Base-by-base conservation (phyloP, 2,329 filamentous ascomycete genomes). In the Fusarium kyushuense region DNA sequence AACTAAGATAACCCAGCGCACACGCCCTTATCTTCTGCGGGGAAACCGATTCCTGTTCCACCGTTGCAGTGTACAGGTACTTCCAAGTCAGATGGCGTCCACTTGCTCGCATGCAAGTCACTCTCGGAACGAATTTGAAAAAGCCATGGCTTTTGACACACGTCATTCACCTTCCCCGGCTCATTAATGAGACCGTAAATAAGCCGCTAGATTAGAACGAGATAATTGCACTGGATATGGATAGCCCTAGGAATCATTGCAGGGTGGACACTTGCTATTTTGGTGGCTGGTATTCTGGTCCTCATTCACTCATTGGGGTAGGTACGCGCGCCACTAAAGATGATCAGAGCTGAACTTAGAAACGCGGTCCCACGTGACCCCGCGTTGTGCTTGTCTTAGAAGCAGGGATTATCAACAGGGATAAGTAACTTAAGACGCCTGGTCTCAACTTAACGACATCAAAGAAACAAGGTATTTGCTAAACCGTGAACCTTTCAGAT, bases 341-440 rank as follows among this genome's bases (percentile, higher is more conserved):
- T 25, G 10, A 38, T 38, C 21, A 14, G 27, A 27, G 5, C 9
- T 27, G 27, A 7, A 49, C 13, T n/a, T 46, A 33, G 40, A 53
- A 25, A 66, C 70, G 57, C 71, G 72, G 17, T 16, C 11, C 21
- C 74, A 76, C 75, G 75, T 76, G 74, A 76, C 51, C 23, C 54
- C 72, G 74, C 63, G 75, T 70, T 51, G 16, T 10, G n/a, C 19
- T 33, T 36, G 29, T 58, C 36, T 49, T 49, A 42, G 48, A 30
- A 29, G 49, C 59, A 45, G 59, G 56, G 69, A 30, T 67, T 52
- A 27, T 45, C 38, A 67, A 60, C 55, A 72, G 65, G 69, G 69
- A 69, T 73, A 56, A 49, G 21, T 38, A 13, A 49, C 32, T 49
- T 49, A 49, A 49, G 46, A 49, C 32, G 46, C 23, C 32, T 51